Base-by-base conservation (phyloP, 139 green algal species). In the Gonium pectorale region DNA sequence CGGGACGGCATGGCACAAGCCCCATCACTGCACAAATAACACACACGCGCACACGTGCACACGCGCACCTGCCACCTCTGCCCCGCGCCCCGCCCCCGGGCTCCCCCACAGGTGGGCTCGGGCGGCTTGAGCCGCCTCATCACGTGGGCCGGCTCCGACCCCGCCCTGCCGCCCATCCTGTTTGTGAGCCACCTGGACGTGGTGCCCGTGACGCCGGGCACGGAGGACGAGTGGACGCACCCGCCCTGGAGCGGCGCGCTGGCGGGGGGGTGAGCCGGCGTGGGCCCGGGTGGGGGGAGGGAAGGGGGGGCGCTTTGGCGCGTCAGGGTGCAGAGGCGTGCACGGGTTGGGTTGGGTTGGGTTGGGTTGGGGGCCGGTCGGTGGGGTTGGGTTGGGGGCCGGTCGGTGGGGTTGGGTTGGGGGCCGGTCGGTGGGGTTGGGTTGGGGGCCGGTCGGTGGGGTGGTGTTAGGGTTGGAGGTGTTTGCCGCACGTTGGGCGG, bases 151-250 rank as follows among this genome's bases (percentile, higher is more conserved):
- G 94, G 94, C 38, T 86, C 29, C n/a, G 54, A 94, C 44, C 31
- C 85, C 2, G 29, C 64, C 27, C 75, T 95, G 70, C 69, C 69
- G 8, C 92, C 94, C 5, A 73, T 91, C 11, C 80, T 96, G 35
- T 91, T 93, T 40, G 85, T 96, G 13, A 88, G 66, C 38, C 95
- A 98, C 86, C 66, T 93, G 15, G 95, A 98, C 74, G 95, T 98
- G 15, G 95, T 98, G 46, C 93, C 94, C 5, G 88, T 90, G 37
- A 72, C 77, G 13, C 27, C 59, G 8, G 89, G 62, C 43, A 62
- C 54, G 2, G 80, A 82, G 62, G 40, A 44, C 54, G 40, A 86
- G 27, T 96, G 94, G 93, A 91, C 60, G 5, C 72, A 95, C 70
- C 73, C 83, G n/a, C 94, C 94, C 27, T 97, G 96, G 56, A 68